Evolutionary conservation across 108 stramenopile species (phyloP).

Genomic region (Cyclotella choctawhatcheeana): DNA sequence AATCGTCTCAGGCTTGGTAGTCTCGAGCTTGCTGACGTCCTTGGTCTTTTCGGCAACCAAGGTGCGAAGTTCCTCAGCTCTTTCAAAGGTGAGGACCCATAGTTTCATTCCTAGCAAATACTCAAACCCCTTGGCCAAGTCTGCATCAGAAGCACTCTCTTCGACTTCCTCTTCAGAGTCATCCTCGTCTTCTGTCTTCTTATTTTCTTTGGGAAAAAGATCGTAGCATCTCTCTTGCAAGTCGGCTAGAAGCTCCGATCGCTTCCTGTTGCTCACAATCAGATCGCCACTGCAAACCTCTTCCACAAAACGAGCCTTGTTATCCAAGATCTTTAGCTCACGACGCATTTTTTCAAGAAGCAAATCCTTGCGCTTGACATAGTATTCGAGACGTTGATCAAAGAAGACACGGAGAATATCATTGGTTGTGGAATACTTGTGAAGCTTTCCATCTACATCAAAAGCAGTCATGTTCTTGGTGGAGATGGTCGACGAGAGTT

Average conservation of each 20-base stretch:
- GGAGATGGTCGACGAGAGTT: constrained; percentile 81
- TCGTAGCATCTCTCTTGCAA: constrained; percentile 90
- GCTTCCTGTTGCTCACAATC: constrained; percentile 93
- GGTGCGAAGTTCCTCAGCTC: constrained; percentile 86
- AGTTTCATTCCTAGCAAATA: constrained; percentile 99
- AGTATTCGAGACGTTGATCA: constrained; percentile 83
- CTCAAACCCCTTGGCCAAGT: constrained; percentile 94
- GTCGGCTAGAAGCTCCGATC: constrained; percentile 86
- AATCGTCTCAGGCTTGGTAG: constrained; percentile 80
- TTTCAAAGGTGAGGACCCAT: constrained; percentile 96
- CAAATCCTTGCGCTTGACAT: constrained; percentile 88
- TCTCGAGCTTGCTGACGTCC: constrained; percentile 81
- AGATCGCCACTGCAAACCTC: constrained; percentile 94
- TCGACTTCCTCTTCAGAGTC: constrained; percentile 66
- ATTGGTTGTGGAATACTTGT: constrained; percentile 75
- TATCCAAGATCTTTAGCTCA: constrained; percentile 87
- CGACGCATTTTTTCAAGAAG: constrained; percentile 67
- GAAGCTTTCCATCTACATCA: constrained; percentile 84
- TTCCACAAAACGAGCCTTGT: constrained; percentile 97
- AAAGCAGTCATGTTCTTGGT: constrained; percentile 97
- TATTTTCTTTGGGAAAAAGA: constrained; percentile 64
- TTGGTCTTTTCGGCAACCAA: constrained; percentile 83
- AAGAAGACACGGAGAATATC: constrained; percentile 92
- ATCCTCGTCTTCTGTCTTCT: constrained; percentile 49
- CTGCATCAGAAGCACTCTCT: constrained; percentile 59